Percentiles rank a stretch among this genome's conserved stretches.
These are phyloP conservation scores for Pisolithus orientalis DNA, from an alignment of 768 basidiomycete species.

Conservation along the genomic window DNA sequence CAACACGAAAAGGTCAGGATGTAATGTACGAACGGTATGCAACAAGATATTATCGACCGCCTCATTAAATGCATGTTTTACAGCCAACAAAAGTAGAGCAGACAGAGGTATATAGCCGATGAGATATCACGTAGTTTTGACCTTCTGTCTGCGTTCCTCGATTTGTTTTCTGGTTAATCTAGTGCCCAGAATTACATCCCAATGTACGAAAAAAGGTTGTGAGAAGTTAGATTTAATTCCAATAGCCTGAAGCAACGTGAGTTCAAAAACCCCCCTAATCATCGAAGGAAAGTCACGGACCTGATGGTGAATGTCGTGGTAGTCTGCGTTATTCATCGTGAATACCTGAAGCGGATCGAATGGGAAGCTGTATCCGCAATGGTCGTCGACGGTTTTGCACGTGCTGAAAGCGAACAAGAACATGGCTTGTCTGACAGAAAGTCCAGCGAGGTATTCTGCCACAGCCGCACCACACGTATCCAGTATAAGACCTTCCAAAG, in stretches of 20 bases:
- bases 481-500: constrained; percentile 86
- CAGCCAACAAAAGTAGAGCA: too few species aligned
- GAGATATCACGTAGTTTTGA: constrained; percentile 4
- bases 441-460: constrained; percentile 60
- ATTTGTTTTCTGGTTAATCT: constrained; percentile 66
- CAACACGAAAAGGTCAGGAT: too few species aligned
- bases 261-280: background rate
- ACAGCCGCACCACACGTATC: constrained; percentile 78
- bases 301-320: constrained; percentile 98
- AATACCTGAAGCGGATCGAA: constrained; percentile 89
- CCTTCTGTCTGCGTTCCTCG: constrained; percentile 37
- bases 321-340: constrained; percentile 87
- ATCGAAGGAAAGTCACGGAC: constrained; percentile 30
- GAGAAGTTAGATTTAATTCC: constrained; percentile 93
- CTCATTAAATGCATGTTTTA: too few species aligned
- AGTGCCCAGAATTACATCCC: constrained; percentile 81
- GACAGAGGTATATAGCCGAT: too few species aligned
- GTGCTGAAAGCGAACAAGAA: constrained; percentile 80
- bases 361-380: constrained; percentile 85
- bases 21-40: too few species aligned
- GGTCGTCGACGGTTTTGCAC: constrained; percentile 92
- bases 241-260: constrained; percentile 24
- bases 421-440: constrained; percentile 78
- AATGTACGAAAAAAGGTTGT: constrained; percentile 92
- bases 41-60: too few species aligned